Evolutionary conservation across 129 eudicot species (phyloP).

Genomic region (Logfia minima): DNA sequence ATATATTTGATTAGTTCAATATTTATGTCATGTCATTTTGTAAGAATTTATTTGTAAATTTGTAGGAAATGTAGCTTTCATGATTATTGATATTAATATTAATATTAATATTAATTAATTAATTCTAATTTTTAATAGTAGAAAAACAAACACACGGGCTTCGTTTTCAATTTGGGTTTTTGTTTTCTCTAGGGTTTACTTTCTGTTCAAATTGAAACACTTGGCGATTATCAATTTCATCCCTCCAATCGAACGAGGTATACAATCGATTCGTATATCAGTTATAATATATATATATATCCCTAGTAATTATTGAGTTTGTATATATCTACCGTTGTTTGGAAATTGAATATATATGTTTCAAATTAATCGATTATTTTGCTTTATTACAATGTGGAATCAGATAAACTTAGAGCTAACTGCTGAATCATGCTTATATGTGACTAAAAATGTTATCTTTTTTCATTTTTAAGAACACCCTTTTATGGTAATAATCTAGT

Average conservation of each 20-base stretch:
- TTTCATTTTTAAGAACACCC: neutral
- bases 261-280: neutral
- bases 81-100: too few species aligned
- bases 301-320: too few species aligned
- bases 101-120: too few species aligned
- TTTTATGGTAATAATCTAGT: neutral
- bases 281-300: too few species aligned
- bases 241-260: neutral
- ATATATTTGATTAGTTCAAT: too few species aligned
- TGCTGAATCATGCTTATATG: neutral
- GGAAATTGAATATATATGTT: neutral
- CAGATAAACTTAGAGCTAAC: neutral
- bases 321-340: too few species aligned
- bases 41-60: too few species aligned
- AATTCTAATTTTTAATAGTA: too few species aligned
- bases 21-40: too few species aligned
- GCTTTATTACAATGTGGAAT: neutral
- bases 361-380: neutral
- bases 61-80: too few species aligned
- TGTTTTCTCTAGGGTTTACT: neutral
- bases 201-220: neutral
- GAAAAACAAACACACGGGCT: neutral
- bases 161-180: neutral
- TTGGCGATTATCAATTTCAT: neutral
- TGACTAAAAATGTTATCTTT: neutral